Evolutionary conservation across 805 yeast genomes (phyloP), one percentile per base, ranked within the genome.

Genomic region (Blastobotrys robertii): DNA sequence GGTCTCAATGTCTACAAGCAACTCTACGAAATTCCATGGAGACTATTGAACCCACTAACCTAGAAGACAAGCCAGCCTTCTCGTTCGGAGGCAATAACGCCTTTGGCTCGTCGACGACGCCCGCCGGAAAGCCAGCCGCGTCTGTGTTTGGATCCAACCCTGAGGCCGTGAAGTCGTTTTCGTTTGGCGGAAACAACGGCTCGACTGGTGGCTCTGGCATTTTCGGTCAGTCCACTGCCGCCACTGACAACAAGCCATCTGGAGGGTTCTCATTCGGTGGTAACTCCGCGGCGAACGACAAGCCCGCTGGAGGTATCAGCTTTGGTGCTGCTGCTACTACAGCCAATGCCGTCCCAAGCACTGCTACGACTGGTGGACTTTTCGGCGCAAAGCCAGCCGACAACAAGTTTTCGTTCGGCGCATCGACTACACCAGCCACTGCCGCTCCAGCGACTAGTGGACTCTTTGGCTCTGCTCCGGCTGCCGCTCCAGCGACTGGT

Each of bases 331-430:
- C 39, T 12, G n/a, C 38, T 7, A 57, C 56, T 1, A 43, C 49
- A 14, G 60, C 57, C 11, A 25, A 5, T 10, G 30, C n/a, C 2
- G 16, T 29, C 29, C 49, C 58, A 3, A 9, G 32, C 43, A 4
- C 22, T 29, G 38, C 33, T 30, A 36, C 50, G 16, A 47, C 49
- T 33, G 48, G 49, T 11, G 38, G 37, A 19, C 34, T 29, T 5
- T 43, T 39, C 39, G 45, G 44, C n/a, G 37, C 50, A 8, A 46
- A 42, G 41, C 34, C 50, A 3, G 38, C 43, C 34, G 37, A 38
- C 16, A 12, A 34, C 38, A 25, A 33, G 15, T n/a, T n/a, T n/a
- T n/a, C n/a, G n/a, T 19, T 19, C 6, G 25, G 25, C 25, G 4
- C 25, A 6, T 19, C 25, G 6, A 19, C 25, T 19, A 19, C 25